Base-by-base conservation (phyloP, 2,329 filamentous ascomycete species). In the Torrubiella hemipterigena region DNA sequence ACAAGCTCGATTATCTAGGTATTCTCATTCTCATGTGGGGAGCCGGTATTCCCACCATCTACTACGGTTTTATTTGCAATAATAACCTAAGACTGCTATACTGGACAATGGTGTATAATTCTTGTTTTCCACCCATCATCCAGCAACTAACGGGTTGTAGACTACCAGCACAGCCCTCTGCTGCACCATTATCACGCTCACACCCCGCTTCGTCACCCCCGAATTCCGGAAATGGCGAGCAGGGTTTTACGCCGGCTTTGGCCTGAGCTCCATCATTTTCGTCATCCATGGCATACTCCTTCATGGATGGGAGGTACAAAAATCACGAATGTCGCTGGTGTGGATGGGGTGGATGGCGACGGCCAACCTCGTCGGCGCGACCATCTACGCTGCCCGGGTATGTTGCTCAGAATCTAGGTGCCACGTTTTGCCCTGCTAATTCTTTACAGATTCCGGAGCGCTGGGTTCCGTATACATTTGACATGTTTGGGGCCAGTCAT, bases 41-140 rank as follows among this genome's bases (percentile, higher is more conserved):
- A 16, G 30, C 26, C 1, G 34, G 26, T 10, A 30, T 36, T 16
- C 34, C 34, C 3, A 32, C 30, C 4, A 36, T 36, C 15, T 32
- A 36, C 30, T 36, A 36, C 13, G 41, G 39, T 11, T 43, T 43
- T 17, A 24, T 38, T 6, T 43, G 41, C 29, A 32, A 43, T 20
- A 34, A 20, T 6, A 33, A 11, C 9, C 20, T 42, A 12, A 29
- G 27, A 17, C 6, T 28, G 6, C 6, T 40, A 2, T 43, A 43
- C 25, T 43, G 41, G 41, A 31, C 25, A 26, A 33, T 35, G 25
- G 38, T 41, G 27, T 27, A 26, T 30, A 11, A 17, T 18, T 37
- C 22, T 17, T 5, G 11, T 17, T 30, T 20, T 30, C 9, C 9
- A 9, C 14, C 18, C 7, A 15, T 28, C 14, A 8, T 16, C 14